Evolutionary conservation across 441 rosid species (phyloP).

Genomic region (Croton laevigatus): DNA sequence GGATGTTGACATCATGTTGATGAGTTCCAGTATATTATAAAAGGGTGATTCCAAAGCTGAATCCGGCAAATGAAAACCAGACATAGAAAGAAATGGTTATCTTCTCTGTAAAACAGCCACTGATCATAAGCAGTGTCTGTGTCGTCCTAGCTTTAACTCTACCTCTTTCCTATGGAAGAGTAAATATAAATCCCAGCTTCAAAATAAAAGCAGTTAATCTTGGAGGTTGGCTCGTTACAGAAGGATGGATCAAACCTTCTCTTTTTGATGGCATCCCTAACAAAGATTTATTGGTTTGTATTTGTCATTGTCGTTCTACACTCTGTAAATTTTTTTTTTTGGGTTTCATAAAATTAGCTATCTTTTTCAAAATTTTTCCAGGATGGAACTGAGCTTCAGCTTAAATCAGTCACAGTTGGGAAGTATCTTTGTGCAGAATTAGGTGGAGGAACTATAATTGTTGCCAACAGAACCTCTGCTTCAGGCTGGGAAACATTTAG

Average conservation of each 20-base stretch:
- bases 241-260: conserved; percentile 66
- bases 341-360: neutral
- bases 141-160: conserved; percentile 12
- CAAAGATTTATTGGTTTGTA: conserved; percentile 50
- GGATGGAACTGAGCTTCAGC: conserved; percentile 53
- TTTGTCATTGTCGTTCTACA: neutral
- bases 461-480: conserved; percentile 39
- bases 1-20: conserved; percentile 1
- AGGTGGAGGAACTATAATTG: conserved; percentile 45
- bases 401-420: conserved; percentile 43
- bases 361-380: conserved; percentile 5
- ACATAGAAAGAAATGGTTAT: conserved; percentile 17
- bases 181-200: conserved; percentile 11
- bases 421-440: conserved; percentile 47
- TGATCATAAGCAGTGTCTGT: neutral
- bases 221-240: conserved; percentile 65
- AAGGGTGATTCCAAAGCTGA: neutral
- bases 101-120: conserved; percentile 1
- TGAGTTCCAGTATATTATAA: neutral
- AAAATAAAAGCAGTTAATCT: conserved; percentile 51
- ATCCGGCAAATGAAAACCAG: neutral
- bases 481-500: conserved; percentile 51
- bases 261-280: conserved; percentile 57
- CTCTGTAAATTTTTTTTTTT: neutral
- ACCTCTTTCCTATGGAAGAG: conserved; percentile 24